phyloP scores from a whole-genome alignment of 176 grass and related monocot genomes.

The Eleusine indica region DNA sequence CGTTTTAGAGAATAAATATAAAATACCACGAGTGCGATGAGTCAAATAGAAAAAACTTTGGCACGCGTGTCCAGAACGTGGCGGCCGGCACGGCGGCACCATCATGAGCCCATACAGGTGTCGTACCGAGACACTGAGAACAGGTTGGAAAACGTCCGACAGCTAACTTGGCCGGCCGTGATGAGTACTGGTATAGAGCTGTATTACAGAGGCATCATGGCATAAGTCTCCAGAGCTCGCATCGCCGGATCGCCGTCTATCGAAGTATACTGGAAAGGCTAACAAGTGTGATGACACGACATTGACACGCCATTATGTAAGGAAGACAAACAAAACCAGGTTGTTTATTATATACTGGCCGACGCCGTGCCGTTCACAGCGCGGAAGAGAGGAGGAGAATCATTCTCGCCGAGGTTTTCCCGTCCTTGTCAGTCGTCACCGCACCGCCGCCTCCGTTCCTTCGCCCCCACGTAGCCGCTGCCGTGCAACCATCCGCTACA shows the following conservation, averaged over 20 bases:
- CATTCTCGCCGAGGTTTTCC: background rate
- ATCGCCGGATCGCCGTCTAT: too few species aligned
- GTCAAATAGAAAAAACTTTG: background rate
- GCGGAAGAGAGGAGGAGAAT: background rate
- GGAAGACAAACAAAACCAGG: background rate
- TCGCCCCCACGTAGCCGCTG: slow-evolving; percentile 37
- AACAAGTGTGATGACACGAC: too few species aligned
- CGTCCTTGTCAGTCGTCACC: background rate
- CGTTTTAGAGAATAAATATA: too few species aligned
- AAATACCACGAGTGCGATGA: too few species aligned
- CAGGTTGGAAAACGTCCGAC: background rate
- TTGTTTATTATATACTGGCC: background rate
- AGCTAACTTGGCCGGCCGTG: background rate
- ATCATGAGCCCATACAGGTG: background rate
- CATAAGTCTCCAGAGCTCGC: too few species aligned
- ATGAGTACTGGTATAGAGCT: too few species aligned
- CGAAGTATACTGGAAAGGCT: too few species aligned
- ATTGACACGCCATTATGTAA: too few species aligned
- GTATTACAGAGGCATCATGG: too few species aligned
- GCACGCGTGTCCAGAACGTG: background rate
- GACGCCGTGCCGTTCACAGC: background rate
- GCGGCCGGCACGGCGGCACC: background rate
- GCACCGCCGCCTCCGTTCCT: background rate
- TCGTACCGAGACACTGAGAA: background rate
- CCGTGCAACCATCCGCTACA: background rate